These are phyloP conservation scores for Guillardia theta DNA, from an alignment of 78 protist genomes.

Conservation along the genomic window DNA sequence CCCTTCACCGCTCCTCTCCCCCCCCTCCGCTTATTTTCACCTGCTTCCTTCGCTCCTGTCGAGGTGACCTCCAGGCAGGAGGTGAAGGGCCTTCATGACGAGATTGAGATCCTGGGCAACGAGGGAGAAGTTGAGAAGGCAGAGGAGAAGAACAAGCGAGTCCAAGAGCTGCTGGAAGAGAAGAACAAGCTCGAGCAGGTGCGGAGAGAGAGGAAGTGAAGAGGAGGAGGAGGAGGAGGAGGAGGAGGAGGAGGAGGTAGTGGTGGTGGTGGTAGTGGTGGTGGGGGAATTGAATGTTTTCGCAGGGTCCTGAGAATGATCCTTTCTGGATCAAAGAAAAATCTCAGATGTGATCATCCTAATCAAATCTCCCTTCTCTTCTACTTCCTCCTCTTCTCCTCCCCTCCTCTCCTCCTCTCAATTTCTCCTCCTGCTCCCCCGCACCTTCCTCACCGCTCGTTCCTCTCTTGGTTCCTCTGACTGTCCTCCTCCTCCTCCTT, in stretches of 20 bases:
- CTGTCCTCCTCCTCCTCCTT: background rate
- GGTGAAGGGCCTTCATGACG: background rate
- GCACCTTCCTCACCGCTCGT: background rate
- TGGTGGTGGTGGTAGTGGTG: too few species aligned
- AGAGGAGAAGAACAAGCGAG: background rate
- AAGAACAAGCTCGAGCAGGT: background rate
- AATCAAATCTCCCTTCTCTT: background rate
- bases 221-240: background rate
- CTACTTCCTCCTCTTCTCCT: background rate
- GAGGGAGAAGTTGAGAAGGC: conserved; percentile 3
- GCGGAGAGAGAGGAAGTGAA: background rate
- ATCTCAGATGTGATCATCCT: background rate
- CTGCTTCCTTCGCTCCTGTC: background rate
- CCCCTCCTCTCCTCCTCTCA: background rate
- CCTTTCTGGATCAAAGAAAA: background rate
- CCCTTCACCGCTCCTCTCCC: background rate
- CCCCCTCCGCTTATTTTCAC: background rate
- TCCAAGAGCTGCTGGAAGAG: background rate
- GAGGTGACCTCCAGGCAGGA: background rate
- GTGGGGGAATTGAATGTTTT: too few species aligned
- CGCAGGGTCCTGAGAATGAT: background rate
- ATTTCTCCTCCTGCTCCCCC: background rate
- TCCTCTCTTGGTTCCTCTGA: background rate
- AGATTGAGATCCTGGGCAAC: background rate
- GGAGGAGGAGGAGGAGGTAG: too few species aligned